Base-by-base conservation (phyloP, 1,284 basidiomycete species). In the Ganoderma lingzhi region DNA sequence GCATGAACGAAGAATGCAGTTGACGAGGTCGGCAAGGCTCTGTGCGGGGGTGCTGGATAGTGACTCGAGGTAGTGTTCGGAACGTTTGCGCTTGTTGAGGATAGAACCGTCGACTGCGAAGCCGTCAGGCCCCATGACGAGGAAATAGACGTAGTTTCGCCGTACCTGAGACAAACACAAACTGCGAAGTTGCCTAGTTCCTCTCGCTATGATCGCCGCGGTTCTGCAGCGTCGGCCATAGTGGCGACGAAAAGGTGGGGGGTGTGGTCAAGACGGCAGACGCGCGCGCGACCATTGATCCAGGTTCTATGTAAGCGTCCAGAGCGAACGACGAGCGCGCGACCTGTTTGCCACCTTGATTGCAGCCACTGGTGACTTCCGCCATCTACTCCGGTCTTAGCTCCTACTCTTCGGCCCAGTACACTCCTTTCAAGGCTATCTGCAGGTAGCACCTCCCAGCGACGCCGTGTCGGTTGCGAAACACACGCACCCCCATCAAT, bases 401-500 rank as follows among this genome's bases (percentile, higher is more conserved):
- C 6, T 5, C 6, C 9, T 9, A 10, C 19, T 39, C 9, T 39
- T n/a, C 35, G 17, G 9, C 17, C 30, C 5, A 2, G 5, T 6
- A 1, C 35, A 59, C 78, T 78, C 71, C 85, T 84, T 28, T 80
- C 82, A 1, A 72, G 75, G 0, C 82, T 78, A 69, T 87, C n/a
- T n/a, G n/a, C 84, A 9, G 87, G 84, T 3, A 91, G 67, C 3
- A 79, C 77, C 74, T 91, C 89, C 89, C 91, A 91, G 19, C 85
- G 85, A 67, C 82, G 83, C 58, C 80, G 82, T 3, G 89, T 90
- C 0, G 93, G 89, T 74, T 28, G 8, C 0, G 90, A 92, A 61
- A 93, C 83, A 73, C 96, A 91, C 81, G 97, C 96, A 79, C 99
- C 96, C 53, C 93, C 92, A 55, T 95, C 93, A 63, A 98, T 92